Conservation (phyloP, 139 green algal genomes). For the Chlamydomonas sphaeroides region DNA sequence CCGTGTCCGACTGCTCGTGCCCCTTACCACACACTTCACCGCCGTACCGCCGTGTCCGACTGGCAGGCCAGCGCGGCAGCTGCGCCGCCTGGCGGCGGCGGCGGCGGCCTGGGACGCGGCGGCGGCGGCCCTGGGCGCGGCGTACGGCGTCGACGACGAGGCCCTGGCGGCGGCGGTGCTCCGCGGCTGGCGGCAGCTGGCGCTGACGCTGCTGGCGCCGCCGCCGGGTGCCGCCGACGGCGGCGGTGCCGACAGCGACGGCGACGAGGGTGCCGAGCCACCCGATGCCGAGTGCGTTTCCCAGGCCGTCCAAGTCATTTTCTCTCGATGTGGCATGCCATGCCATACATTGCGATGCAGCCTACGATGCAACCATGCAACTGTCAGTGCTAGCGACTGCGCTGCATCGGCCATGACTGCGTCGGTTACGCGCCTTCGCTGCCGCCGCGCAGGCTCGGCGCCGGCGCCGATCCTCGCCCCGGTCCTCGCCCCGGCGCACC, state of each 20-base stretch:
- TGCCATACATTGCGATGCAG: too few species aligned
- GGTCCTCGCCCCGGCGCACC: too few species aligned
- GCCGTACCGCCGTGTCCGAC: too few species aligned
- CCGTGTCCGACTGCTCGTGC: too few species aligned
- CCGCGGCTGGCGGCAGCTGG: background rate
- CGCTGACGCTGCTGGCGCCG: background rate
- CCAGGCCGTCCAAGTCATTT: background rate
- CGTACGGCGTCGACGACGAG: slow-evolving; percentile 8
- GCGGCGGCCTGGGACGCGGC: background rate
- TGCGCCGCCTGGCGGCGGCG: background rate
- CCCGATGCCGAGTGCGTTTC: background rate
- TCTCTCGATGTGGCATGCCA: too few species aligned
- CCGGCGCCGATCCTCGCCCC: too few species aligned
- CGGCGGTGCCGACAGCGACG: background rate
- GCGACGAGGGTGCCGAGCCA: background rate
- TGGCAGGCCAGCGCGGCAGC: too few species aligned
- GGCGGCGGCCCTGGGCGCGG: background rate
- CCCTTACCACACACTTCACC: too few species aligned
- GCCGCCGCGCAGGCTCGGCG: too few species aligned
- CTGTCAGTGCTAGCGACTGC: background rate
- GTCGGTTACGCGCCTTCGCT: background rate
- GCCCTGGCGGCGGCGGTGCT: slow-evolving; percentile 4
- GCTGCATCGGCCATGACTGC: background rate
- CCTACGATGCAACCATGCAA: background rate
- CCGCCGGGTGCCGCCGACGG: background rate